Conservation (phyloP, 306 rosid species). For the Coriaria nepalensis region DNA sequence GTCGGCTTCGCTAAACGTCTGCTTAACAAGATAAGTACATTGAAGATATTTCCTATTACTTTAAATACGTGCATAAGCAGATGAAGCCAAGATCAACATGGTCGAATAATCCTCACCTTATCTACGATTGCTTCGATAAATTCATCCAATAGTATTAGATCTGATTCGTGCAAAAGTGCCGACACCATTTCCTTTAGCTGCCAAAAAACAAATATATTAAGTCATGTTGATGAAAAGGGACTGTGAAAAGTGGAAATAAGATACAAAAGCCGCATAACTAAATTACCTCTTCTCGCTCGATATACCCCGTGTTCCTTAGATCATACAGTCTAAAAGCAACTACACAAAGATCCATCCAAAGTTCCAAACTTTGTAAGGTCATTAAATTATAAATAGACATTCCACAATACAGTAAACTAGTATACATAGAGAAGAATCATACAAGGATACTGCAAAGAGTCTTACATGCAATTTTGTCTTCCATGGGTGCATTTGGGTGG, state of each 20-base stretch:
- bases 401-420: too few species aligned
- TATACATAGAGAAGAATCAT: neutral
- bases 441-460: neutral
- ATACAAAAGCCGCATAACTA: neutral
- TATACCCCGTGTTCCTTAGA: slow-evolving; percentile 48
- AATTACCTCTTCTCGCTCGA: slow-evolving; percentile 40
- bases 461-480: slow-evolving; percentile 10
- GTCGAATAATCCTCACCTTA: slow-evolving; percentile 63
- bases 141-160: slow-evolving; percentile 36
- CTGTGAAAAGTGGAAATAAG: neutral
- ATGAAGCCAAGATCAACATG: too few species aligned
- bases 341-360: slow-evolving; percentile 13
- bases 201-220: slow-evolving; percentile 2
- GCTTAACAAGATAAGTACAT: neutral
- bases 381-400: too few species aligned
- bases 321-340: slow-evolving; percentile 72
- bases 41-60: slow-evolving; percentile 10
- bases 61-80: slow-evolving; percentile 15
- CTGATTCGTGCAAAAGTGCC: slow-evolving; percentile 52
- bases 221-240: neutral
- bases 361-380: too few species aligned
- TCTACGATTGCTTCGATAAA: slow-evolving; percentile 40
- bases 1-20: slow-evolving; percentile 60
- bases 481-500: slow-evolving; percentile 10
- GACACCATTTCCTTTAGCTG: slow-evolving; percentile 73